Conservation (phyloP, 805 yeast genomes). For the Blastobotrys americana region DNA sequence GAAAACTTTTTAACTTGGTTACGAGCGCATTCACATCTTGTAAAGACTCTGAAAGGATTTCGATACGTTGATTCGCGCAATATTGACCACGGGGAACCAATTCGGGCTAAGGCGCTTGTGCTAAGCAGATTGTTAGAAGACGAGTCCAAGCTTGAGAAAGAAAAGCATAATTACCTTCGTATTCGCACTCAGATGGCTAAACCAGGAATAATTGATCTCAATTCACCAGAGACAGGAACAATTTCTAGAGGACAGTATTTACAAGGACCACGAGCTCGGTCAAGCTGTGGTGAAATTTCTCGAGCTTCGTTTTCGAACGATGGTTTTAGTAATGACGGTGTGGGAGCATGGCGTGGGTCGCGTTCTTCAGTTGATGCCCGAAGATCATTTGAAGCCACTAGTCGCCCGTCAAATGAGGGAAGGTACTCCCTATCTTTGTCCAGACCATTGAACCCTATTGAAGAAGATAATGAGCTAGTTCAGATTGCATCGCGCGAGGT, state of each 20-base stretch:
- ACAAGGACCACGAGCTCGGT: background rate
- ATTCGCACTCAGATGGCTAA: conserved; percentile 26
- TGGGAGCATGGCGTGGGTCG: too few relatives aligned
- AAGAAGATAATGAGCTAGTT: conserved; percentile 13
- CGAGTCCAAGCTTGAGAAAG: conserved; percentile 23
- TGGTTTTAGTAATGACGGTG: background rate
- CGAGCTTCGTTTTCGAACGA: background rate
- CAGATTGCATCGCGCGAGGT: conserved; percentile 8
- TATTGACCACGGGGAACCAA: conserved; percentile 29
- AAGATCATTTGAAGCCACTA: background rate
- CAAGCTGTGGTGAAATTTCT: background rate
- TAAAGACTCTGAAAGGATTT: conserved; percentile 85
- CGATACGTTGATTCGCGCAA: conserved; percentile 53
- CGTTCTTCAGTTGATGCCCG: background rate
- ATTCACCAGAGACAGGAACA: background rate
- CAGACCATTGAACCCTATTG: conserved; percentile 15
- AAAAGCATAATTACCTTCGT: conserved; percentile 22
- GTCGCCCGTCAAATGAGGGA: conserved; percentile 8
- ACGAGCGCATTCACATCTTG: conserved; percentile 72
- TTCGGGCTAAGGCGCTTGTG: conserved; percentile 26
- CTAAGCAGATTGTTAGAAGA: conserved; percentile 23
- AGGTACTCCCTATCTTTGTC: conserved; percentile 16
- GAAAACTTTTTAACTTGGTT: conserved; percentile 88
- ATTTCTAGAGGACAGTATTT: background rate
- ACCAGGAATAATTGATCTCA: conserved; percentile 22